Evolutionary conservation across 1,284 basidiomycete genomes (phyloP).

Genomic region (Cystobasidium sp.): DNA sequence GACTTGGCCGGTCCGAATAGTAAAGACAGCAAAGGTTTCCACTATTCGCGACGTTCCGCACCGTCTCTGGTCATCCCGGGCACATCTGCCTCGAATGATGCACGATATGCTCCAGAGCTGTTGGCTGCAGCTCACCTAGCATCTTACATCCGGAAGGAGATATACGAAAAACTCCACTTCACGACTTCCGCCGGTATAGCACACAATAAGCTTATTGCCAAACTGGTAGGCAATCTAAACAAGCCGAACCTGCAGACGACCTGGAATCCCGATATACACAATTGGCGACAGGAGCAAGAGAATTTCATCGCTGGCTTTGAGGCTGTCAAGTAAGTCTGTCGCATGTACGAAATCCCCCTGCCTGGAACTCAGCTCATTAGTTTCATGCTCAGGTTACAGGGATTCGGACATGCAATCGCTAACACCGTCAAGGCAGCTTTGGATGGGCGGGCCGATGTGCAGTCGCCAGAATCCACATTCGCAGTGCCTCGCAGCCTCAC

Average conservation of each 20-base stretch:
- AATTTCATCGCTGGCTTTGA: conserved; percentile 54
- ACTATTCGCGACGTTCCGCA: conserved; percentile 45
- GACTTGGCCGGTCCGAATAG: conserved; percentile 13
- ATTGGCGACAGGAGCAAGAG: conserved; percentile 29
- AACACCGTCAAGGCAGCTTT: conserved; percentile 30
- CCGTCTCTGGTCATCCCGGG: conserved; percentile 43
- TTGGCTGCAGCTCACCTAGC: conserved; percentile 55
- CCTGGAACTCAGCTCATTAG: not conserved
- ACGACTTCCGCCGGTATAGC: conserved; percentile 57
- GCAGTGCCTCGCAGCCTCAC: conserved; percentile 14
- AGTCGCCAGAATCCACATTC: conserved; percentile 4
- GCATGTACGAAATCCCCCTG: not conserved
- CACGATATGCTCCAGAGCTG: conserved; percentile 25
- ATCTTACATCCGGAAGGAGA: conserved; percentile 52
- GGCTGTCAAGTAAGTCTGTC: conserved; percentile 45
- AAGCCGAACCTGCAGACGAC: conserved; percentile 57
- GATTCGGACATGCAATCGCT: conserved; percentile 49
- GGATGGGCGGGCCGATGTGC: not conserved
- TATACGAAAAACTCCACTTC: conserved; percentile 55
- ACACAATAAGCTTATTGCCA: conserved; percentile 55
- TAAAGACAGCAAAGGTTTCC: conserved; percentile 47
- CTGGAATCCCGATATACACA: conserved; percentile 31
- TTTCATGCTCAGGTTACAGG: conserved; percentile 44
- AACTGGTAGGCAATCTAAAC: conserved; percentile 53
- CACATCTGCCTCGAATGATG: not conserved